Evolutionary conservation across 2,329 filamentous ascomycete genomes (phyloP), one percentile per base, ranked within the genome.

Genomic region (Delphinella strobiligena): DNA sequence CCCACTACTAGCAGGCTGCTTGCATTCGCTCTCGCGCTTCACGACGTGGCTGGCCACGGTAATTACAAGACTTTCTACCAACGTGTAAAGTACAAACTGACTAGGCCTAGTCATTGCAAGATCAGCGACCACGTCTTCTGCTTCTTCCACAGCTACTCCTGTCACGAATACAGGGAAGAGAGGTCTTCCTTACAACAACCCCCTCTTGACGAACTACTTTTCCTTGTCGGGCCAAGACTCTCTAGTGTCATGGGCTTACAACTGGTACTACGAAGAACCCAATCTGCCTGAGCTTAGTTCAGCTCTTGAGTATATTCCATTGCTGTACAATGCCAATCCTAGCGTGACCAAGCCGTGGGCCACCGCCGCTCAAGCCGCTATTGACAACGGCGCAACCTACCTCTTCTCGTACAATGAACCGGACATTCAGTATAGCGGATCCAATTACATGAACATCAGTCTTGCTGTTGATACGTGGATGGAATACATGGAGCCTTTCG

Each of bases 391-490:
- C 36, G 61, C 69, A 46, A 70, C 65, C 47, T 63, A 67, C 47
- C 55, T 82, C 37, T 65, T 82, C 49, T 67, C 68, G 58, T 81
- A 81, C 71, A 83, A 83, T 66, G 79, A 83, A 64, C 75, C 75
- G 17, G 78, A 83, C 56, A 40, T 69, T 45, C 11, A 45, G 34
- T 46, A 69, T 44, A 49, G 47, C 8, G 56, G 56, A 19, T 75
- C 80, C 59, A 62, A 73, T 47, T 72, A 77, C 63, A 52, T 78
- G 57, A 54, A 58, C 15, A 60, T 74, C 14, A 48, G 49, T 10
- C 51, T 50, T 1, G 72, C 74, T 29, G 75, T 73, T n/a, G 30
- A 54, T 1, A 57, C 57, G 18, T 74, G 76, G 57, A 66, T 63
- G 36, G 48, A 66, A 53, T 64, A 61, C 54, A 63, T 80, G 62